Percentiles rank a stretch among this genome's conserved stretches.
phyloP scores from a whole-genome alignment of 2,329 filamentous ascomycete species.

The Myrmaecium sp. region DNA sequence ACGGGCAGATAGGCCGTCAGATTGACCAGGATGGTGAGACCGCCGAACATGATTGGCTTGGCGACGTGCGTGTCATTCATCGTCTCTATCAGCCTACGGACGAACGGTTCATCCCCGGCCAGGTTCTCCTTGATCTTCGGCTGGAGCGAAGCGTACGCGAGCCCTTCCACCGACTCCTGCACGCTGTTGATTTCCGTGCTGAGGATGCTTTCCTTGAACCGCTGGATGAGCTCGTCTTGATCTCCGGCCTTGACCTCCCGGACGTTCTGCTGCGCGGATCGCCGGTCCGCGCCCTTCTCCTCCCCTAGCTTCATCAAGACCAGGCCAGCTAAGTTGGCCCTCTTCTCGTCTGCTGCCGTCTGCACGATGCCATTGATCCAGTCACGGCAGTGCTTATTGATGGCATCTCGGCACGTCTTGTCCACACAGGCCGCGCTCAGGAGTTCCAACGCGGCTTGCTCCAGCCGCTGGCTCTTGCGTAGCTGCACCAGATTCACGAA shows the following conservation, averaged over 20 bases:
- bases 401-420: constrained; percentile 61
- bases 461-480: constrained; percentile 72
- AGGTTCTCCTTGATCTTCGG: constrained; percentile 72
- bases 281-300: constrained; percentile 12
- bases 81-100: constrained; percentile 51
- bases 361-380: constrained; percentile 79
- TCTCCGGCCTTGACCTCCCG: constrained; percentile 8
- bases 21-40: constrained; percentile 71
- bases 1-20: constrained; percentile 64
- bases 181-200: constrained; percentile 39
- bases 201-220: constrained; percentile 48
- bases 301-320: constrained; percentile 40
- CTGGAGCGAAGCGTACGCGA: constrained; percentile 82
- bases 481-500: constrained; percentile 61
- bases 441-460: constrained; percentile 74
- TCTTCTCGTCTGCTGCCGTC: constrained; percentile 43
- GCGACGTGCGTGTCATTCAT: constrained; percentile 26
- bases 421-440: constrained; percentile 86
- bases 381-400: constrained; percentile 66
- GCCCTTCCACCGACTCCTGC: constrained; percentile 67
- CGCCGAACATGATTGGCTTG: constrained; percentile 60
- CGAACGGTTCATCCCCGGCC: constrained; percentile 47
- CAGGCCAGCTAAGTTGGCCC: constrained; percentile 34
- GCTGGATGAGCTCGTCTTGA: constrained; percentile 32
- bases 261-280: constrained; percentile 2